phyloP scores from a whole-genome alignment of 768 basidiomycete species.

The Cubamyces lactineus region DNA sequence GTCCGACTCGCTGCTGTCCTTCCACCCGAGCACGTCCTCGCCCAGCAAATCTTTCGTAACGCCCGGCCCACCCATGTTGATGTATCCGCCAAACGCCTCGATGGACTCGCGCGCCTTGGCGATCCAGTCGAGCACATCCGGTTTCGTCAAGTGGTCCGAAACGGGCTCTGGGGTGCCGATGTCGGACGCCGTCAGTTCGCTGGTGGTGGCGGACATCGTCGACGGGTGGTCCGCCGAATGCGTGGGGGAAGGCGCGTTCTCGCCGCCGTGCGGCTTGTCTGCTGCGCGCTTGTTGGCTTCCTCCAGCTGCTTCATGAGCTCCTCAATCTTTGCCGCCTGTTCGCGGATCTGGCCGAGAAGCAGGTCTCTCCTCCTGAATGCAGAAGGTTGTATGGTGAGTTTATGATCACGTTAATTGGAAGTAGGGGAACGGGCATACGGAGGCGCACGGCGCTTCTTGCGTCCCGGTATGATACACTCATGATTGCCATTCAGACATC shows the following conservation, averaged over 20 bases:
- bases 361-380: conserved; percentile 72
- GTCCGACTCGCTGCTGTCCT: conserved; percentile 39
- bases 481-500: conserved; percentile 69
- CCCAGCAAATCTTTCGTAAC: conserved; percentile 55
- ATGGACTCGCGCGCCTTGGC: conserved; percentile 71
- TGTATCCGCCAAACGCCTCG: conserved; percentile 67
- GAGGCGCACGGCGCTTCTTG: conserved; percentile 77
- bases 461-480: conserved; percentile 84
- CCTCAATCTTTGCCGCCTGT: conserved; percentile 72
- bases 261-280: conserved; percentile 6
- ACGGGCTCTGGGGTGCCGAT: conserved; percentile 24
- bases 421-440: conserved; percentile 50
- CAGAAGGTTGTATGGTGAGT: not conserved
- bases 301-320: conserved; percentile 72
- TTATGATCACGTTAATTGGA: not conserved
- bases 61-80: conserved; percentile 61
- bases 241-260: conserved; percentile 12
- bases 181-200: conserved; percentile 30
- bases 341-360: conserved; percentile 76
- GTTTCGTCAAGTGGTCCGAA: conserved; percentile 42
- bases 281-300: conserved; percentile 37
- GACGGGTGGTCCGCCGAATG: conserved; percentile 24
- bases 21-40: conserved; percentile 43
- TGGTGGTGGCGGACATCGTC: conserved; percentile 19
- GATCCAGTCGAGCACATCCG: conserved; percentile 78